Conservation (phyloP, 2,329 filamentous ascomycete genomes). For the Helotiales sp. region DNA sequence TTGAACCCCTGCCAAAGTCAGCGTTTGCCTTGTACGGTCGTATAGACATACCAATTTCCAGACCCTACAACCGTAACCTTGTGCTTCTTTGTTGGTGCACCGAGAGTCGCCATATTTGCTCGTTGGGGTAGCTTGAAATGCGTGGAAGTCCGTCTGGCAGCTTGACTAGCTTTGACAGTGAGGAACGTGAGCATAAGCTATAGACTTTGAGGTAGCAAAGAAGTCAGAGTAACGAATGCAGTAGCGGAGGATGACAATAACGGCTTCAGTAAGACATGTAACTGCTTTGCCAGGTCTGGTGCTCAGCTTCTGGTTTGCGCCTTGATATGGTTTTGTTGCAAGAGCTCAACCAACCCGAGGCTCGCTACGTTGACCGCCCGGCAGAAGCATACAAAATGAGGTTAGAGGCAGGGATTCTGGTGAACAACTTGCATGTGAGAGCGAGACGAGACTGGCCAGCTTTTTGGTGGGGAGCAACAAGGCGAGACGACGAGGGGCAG, state of each 20-base stretch:
- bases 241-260: neutral
- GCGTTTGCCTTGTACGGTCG: conserved; percentile 6
- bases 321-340: conserved; percentile 6
- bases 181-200: conserved; percentile 23
- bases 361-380: conserved; percentile 10
- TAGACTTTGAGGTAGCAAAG: neutral
- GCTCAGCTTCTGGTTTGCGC: conserved; percentile 10
- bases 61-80: conserved; percentile 94
- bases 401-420: neutral
- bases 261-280: conserved; percentile 12
- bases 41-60: conserved; percentile 76
- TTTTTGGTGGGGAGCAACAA: too few relatives aligned
- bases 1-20: conserved; percentile 71
- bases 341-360: conserved; percentile 10
- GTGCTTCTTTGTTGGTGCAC: conserved; percentile 69
- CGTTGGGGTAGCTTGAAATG: conserved; percentile 21
- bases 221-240: neutral
- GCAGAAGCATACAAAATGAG: neutral
- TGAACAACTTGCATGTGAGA: neutral
- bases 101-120: conserved; percentile 38
- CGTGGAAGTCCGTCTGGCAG: conserved; percentile 19
- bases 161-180: conserved; percentile 20
- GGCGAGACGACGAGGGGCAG: neutral
- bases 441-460: neutral
- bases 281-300: conserved; percentile 15